Evolutionary conservation across 371 early-diverging fungal species (phyloP), one percentile per base, ranked within the genome.

Genomic region (Blakeslea trispora): DNA sequence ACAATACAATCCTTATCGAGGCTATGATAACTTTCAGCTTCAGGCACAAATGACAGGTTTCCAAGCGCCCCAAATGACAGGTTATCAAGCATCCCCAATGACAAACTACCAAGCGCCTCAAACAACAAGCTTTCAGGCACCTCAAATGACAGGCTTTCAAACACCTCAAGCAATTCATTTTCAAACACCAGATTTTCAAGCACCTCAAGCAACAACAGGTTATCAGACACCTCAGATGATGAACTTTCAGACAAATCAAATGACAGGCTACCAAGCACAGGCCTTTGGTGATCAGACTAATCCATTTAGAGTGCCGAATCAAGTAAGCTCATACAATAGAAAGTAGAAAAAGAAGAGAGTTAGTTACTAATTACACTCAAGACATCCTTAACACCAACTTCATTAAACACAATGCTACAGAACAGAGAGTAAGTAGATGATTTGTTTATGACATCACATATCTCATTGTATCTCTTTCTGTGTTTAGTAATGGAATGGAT

Each of bases 401-500:
- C 28, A 24, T 17, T 18, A 9, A 22, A 24, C 15, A 3, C n/a
- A 37, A 37, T 37, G 37, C 37, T 37, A 37, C 37, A 37, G 14
- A 37, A 37, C 37, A 37, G 37, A 10, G 37, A 37, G 37, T 37
- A 37, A 37, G 37, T 7, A 37, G 7, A 37, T 37, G 37, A 53
- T 37, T 50, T 6, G 24, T 28, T 31, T 15, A 72, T 59, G 60
- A 62, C 9, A 57, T 45, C 19, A 23, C 37, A 37, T 6, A 2
- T 37, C 28, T 28, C 28, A 28, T 28, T 28, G 28, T 28, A 28
- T 28, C 28, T 28, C 28, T 28, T 28, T 13, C 9, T 37, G 48
- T 32, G 17, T 45, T 41, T 50, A 77, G 79, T 11, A 77, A 75
- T 46, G 82, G 82, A n/a, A 70, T 73, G 62, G 82, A 81, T 50